Base-by-base conservation (phyloP, 2,329 filamentous ascomycete genomes). In the Diaporthe citriasiana region DNA sequence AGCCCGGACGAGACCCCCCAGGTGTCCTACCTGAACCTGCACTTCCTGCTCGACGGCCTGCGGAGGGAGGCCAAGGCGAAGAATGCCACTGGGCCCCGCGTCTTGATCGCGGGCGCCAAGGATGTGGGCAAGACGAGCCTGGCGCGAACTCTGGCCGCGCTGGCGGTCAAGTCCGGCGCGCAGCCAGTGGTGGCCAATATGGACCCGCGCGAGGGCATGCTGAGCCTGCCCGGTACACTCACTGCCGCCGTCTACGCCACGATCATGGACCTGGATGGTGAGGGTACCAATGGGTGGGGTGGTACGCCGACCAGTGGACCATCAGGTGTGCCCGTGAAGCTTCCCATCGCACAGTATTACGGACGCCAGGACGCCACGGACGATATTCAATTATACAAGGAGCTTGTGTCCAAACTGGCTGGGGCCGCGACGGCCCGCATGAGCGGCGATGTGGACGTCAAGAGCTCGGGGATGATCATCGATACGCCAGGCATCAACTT, bases 231-330 rank as follows among this genome's bases (percentile, higher is more conserved):
- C 0, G 95, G 95, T 0, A 95, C 94, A 45, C 82, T 99, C 77
- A 96, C 93, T 69, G 94, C 95, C 0, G 93, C 93, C n/a, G 94
- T 94, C 6, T 95, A 97, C 80, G 93, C 93, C 13, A 95, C 93
- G 0, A 90, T 97, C 78, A 90, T 98, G 84, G 96, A 98, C 82
- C 89, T 97, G 0, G 89, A 90, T 78, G 86, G 88, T 2, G 94
- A 96, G 79, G 93, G 95, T 75, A 74, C 68, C 19, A 92, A 95
- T 75, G 94, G 94, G 27, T 98, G 95, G 92, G 97, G 97, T 13
- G 94, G 90, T 77, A 95, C 94, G 78, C 95, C 96, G 0, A 97
- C 95, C 79, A 97, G 94, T 77, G 97, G 96, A 0, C 95, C 97
- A 0, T 97, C 93, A 78, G 90, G 92, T 0, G 92, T 97, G 25